phyloP scores from a whole-genome alignment of 805 yeast genomes.

The Starmerella riodocensis region DNA sequence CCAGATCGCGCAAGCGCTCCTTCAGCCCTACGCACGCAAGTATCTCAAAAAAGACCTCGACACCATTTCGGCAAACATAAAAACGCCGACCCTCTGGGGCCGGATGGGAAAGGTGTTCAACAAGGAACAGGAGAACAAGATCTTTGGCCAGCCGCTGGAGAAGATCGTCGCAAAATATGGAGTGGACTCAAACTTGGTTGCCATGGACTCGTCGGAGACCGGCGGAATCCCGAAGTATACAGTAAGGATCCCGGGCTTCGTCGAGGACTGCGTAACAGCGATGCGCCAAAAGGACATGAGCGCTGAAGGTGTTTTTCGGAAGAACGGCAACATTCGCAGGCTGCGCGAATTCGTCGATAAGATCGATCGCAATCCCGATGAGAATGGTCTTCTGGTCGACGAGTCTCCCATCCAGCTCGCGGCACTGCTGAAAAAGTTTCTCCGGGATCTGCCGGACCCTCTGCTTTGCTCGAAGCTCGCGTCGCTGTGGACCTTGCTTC shows the following conservation, averaged over 20 bases:
- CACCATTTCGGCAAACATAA: conserved; percentile 2
- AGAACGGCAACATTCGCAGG: conserved; percentile 85
- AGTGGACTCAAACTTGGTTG: conserved; percentile 53
- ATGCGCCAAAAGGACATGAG: conserved; percentile 87
- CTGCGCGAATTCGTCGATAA: conserved; percentile 58
- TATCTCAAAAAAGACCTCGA: conserved; percentile 5
- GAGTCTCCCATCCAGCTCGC: conserved; percentile 88
- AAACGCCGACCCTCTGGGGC: conserved; percentile 35
- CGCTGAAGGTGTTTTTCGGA: conserved; percentile 86
- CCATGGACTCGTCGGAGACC: conserved; percentile 2
- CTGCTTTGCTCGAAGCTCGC: conserved; percentile 63
- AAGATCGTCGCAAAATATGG: conserved; percentile 58
- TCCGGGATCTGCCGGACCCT: conserved; percentile 88
- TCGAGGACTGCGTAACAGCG: conserved; percentile 75
- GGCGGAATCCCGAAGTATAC: conserved; percentile 68
- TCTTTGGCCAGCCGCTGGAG: conserved; percentile 69
- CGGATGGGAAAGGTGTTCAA: conserved; percentile 33
- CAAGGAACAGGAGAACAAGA: conserved; percentile 28
- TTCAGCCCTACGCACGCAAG: conserved; percentile 20
- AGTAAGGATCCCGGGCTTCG: conserved; percentile 69
- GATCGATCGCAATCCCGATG: conserved; percentile 61
- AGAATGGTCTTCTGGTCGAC: conserved; percentile 51
- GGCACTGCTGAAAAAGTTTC: conserved; percentile 78
- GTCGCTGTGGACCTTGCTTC: conserved; percentile 55
- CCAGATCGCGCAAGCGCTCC: conserved; percentile 40